Conservation (phyloP, 345 rosid genomes). For the Noccaea caerulescens region DNA sequence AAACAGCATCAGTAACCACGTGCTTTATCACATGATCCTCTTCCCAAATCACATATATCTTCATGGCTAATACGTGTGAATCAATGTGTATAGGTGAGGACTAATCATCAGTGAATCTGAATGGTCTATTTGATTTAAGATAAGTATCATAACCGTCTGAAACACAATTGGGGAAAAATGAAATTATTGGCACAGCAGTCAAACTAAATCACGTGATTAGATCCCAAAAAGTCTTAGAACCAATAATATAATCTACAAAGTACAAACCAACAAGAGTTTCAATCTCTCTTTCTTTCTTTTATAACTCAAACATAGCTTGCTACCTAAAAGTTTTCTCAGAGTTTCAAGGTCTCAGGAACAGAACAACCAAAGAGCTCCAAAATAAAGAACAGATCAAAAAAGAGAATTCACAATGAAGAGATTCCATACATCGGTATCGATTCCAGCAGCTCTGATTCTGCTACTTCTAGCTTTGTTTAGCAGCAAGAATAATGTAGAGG, state of each 20-base stretch:
- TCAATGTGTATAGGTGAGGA: slow-evolving; percentile 9
- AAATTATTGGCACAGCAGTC: slow-evolving; percentile 41
- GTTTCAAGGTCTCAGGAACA: slow-evolving; percentile 23
- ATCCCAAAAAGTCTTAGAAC: slow-evolving; percentile 35
- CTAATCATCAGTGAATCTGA: slow-evolving; percentile 27
- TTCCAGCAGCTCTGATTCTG: slow-evolving; percentile 47
- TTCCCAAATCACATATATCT: slow-evolving; percentile 5
- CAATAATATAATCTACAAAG: slow-evolving; percentile 39
- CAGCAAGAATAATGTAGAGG: slow-evolving; percentile 46
- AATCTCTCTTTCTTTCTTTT: slow-evolving; percentile 24
- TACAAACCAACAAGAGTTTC: slow-evolving; percentile 34
- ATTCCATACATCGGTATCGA: slow-evolving; percentile 43
- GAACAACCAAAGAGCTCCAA: slow-evolving; percentile 8
- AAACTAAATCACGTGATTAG: slow-evolving; percentile 45
- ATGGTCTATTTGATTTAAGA: slow-evolving; percentile 23
- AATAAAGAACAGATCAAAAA: slow-evolving; percentile 27
- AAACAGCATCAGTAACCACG: slow-evolving; percentile 43
- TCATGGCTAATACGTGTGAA: slow-evolving; percentile 27
- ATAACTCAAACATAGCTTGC: slow-evolving; percentile 17
- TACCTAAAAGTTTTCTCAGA: slow-evolving; percentile 14
- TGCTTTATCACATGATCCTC: slow-evolving; percentile 40
- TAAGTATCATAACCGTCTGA: slow-evolving; percentile 22
- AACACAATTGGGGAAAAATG: slow-evolving; percentile 23
- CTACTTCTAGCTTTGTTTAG: slow-evolving; percentile 50
- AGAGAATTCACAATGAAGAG: slow-evolving; percentile 53